A percentile compares a stretch with the other conserved stretches of the same genome.
These are phyloP conservation scores for Biscutella laevigata DNA, from an alignment of 441 rosid species.

Conservation along the genomic window DNA sequence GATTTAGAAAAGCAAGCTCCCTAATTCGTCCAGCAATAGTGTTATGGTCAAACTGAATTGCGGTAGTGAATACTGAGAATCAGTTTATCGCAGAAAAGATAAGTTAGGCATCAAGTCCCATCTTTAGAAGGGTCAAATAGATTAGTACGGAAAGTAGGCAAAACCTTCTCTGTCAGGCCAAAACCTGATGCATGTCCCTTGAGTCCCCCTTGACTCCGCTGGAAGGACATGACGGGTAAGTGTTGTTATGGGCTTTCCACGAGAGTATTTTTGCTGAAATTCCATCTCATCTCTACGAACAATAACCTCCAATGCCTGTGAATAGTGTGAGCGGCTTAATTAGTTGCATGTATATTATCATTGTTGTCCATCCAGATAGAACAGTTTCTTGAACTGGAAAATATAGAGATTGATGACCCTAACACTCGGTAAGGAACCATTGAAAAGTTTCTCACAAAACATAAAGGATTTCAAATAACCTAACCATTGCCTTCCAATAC, in stretches of 20 bases:
- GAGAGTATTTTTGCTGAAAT: constrained; percentile 72
- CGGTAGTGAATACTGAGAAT: constrained; percentile 75
- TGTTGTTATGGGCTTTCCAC: constrained; percentile 72
- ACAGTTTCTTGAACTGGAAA: background rate
- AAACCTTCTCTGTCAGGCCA: constrained; percentile 97
- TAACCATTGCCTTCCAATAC: background rate
- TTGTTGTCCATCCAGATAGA: background rate
- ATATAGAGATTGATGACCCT: constrained; percentile 1
- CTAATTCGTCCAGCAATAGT: constrained; percentile 82
- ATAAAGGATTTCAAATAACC: background rate
- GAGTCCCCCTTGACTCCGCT: constrained; percentile 45
- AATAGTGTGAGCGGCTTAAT: constrained; percentile 7
- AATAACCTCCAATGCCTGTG: constrained; percentile 68
- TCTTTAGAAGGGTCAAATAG: background rate
- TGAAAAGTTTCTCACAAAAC: background rate
- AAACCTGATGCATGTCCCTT: constrained; percentile 75
- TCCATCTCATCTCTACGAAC: constrained; percentile 92
- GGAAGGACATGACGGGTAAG: constrained; percentile 53
- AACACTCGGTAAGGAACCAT: background rate
- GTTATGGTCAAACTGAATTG: constrained; percentile 74
- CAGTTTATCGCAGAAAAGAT: constrained; percentile 13
- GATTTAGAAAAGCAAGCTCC: constrained; percentile 93
- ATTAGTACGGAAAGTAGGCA: constrained; percentile 5
- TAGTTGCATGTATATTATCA: background rate
- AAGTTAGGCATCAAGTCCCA: constrained; percentile 8